Evolutionary conservation across 1,139 yeast genomes (phyloP), one percentile per base, ranked within the genome.

Genomic region (Komagataea norvegica): DNA sequence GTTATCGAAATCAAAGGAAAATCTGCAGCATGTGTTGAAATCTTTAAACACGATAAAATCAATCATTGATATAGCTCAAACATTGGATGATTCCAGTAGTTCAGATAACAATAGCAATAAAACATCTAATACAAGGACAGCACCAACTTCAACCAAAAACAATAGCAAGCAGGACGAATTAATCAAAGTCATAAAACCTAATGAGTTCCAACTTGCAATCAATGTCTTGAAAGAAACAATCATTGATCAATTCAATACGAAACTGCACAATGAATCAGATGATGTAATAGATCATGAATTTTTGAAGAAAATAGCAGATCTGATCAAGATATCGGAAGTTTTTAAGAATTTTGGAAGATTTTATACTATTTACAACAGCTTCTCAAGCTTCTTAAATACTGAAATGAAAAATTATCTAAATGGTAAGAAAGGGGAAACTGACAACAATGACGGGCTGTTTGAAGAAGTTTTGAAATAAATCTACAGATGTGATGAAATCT

Each of bases 321-420:
- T 79, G 52, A 61, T 67, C n/a, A 65, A 63, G 9, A 51, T 79
- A 40, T 59, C 64, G 34, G 77, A 78, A 1, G 56, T 78, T 20
- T 78, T 81, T 49, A 67, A 68, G 45, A 71, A 70, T 25, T 54
- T 79, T 37, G 60, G 67, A 5, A 65, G 66, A 26, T 81, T 77
- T 52, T 63, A 69, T 41, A 60, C 69, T 1, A 50, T 62, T 3
- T 79, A 76, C 48, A 58, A 64, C 21, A 64, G 61, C 19, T 79
- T 76, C 55, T 62, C 65, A 1, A 54, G 57, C 18, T 57, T 51
- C 20, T 53, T 73, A 11, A 54, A 57, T 20, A 45, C 43, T 8
- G 67, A 65, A 44, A 61, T 60, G 37, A 62, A 60, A 26, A 50
- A 56, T 10, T 68, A 68, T 44, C 38, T 68, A 19, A 37, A 55